These are phyloP conservation scores for Suhomyces sp. DNA, from an alignment of 805 yeast species.

Conservation along the genomic window DNA sequence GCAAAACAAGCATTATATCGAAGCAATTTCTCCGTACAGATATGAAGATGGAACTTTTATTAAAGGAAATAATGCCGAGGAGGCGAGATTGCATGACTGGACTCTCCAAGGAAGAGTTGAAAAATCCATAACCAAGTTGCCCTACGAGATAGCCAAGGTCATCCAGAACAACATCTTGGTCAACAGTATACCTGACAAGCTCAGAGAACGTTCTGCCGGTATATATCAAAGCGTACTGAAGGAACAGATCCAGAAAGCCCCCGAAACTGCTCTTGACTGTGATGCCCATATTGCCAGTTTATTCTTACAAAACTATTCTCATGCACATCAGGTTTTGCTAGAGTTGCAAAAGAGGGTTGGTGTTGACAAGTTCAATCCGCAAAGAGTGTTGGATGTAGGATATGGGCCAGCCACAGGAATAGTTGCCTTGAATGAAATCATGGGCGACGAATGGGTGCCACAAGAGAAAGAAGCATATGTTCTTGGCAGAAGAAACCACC, in stretches of 20 bases:
- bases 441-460: conserved; percentile 65
- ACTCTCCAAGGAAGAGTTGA: conserved; percentile 59
- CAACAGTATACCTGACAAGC: conserved; percentile 57
- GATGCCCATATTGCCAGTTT: conserved; percentile 80
- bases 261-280: conserved; percentile 47
- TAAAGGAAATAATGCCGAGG: conserved; percentile 44
- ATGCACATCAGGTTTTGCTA: conserved; percentile 57
- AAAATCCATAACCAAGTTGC: conserved; percentile 52
- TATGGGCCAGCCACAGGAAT: conserved; percentile 93
- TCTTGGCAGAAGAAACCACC: conserved; percentile 52
- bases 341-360: conserved; percentile 63
- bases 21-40: conserved; percentile 31
- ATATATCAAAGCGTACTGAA: conserved; percentile 51
- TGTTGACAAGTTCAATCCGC: conserved; percentile 54
- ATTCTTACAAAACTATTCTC: conserved; percentile 78
- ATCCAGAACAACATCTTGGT: conserved; percentile 64
- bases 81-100: conserved; percentile 54
- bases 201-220: conserved; percentile 61
- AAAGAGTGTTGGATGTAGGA: conserved; percentile 71
- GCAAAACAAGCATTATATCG: not conserved
- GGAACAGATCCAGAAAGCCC: conserved; percentile 52
- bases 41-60: conserved; percentile 40
- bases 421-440: conserved; percentile 78
- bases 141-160: conserved; percentile 51
- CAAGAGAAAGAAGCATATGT: conserved; percentile 67